Percentiles rank a stretch among this genome's conserved stretches.
Conservation (phyloP, 371 early-diverging fungal species). For the Dichotomocladium elegans region DNA sequence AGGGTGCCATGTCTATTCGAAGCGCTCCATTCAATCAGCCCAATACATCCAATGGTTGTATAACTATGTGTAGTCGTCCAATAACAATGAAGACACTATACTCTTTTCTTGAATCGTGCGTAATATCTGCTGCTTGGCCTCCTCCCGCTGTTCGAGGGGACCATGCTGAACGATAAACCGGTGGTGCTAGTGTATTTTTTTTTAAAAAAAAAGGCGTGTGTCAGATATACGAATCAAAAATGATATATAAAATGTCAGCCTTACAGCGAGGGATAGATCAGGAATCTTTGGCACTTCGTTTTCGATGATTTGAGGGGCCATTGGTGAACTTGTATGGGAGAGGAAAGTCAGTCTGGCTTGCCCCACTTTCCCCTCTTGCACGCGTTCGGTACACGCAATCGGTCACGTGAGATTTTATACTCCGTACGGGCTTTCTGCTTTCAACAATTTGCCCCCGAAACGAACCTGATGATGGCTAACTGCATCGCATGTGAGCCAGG, state of each 20-base stretch:
- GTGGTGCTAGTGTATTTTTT: no score
- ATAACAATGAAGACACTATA: conserved; percentile 41
- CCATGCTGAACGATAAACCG: conserved; percentile 69
- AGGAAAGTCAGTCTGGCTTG: neutral
- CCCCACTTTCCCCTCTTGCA: no score
- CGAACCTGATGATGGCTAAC: no score
- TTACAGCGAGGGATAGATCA: conserved; percentile 62
- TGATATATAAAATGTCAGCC: neutral
- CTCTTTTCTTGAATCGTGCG: conserved; percentile 70
- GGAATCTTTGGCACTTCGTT: conserved; percentile 74
- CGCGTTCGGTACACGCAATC: conserved; percentile 1
- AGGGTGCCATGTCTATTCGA: conserved; percentile 91
- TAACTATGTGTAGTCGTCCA: neutral
- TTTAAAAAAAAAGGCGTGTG: conserved; percentile 8
- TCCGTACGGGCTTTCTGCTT: no score
- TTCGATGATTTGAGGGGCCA: conserved; percentile 17
- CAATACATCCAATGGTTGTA: neutral
- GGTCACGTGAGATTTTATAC: no score
- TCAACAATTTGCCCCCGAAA: no score
- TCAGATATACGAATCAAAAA: neutral
- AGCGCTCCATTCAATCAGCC: no score
- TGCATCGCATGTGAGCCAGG: no score
- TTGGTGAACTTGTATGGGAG: neutral
- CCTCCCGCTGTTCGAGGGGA: conserved; percentile 55
- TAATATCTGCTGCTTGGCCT: conserved; percentile 59